Evolutionary conservation across 177 flowering plant genomes (phyloP).

Genomic region (Telopea speciosissima): DNA sequence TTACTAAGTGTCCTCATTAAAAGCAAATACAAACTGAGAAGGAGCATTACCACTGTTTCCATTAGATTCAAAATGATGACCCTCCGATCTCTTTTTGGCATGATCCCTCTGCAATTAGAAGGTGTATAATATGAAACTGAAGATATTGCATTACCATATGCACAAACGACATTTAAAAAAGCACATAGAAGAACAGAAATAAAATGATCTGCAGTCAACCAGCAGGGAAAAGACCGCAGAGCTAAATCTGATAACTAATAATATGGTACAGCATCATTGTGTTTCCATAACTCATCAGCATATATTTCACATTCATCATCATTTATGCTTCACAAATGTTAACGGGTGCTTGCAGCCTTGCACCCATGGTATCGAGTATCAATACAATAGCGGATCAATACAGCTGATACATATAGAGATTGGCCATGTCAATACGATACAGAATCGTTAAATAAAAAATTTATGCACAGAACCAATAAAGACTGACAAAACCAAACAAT

Average conservation of each 20-base stretch:
- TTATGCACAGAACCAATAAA: no score
- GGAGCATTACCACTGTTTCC: conserved; percentile 54
- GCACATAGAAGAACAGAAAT: not conserved
- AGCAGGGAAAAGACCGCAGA: not conserved
- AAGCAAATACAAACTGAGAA: conserved; percentile 8
- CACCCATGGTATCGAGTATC: no score
- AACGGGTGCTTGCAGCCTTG: not conserved
- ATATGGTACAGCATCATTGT: not conserved
- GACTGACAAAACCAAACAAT: no score
- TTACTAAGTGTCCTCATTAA: not conserved
- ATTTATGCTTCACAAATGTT: not conserved
- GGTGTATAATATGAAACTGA: not conserved
- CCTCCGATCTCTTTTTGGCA: conserved; percentile 56
- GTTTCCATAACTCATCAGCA: not conserved
- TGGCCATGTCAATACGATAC: no score
- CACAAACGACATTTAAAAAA: not conserved
- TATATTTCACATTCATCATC: not conserved
- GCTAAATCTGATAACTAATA: not conserved
- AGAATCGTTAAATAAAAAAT: no score
- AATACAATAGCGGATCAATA: no score
- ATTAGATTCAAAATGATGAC: conserved; percentile 62
- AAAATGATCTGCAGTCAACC: not conserved
- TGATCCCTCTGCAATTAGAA: conserved; percentile 58
- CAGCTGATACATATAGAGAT: no score
- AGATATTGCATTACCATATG: not conserved